A percentile compares a stretch with the other conserved stretches of the same genome.
These are phyloP conservation scores for Chalciporus pseudorubinellus DNA, from an alignment of 768 basidiomycete species.

Conservation along the genomic window DNA sequence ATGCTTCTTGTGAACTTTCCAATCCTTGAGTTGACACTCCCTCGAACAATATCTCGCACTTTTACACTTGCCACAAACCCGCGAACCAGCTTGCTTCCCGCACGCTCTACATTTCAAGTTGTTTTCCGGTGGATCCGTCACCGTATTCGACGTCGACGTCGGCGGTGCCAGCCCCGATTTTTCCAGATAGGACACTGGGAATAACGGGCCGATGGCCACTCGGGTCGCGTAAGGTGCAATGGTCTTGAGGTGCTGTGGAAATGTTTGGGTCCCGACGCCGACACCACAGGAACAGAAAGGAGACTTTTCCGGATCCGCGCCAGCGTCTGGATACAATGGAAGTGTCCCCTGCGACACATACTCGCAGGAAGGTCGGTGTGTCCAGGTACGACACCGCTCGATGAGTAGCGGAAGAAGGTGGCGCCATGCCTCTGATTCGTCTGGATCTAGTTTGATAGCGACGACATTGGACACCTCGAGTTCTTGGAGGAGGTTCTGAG, in stretches of 20 bases:
- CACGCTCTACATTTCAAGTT: constrained; percentile 21
- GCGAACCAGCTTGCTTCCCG: constrained; percentile 16
- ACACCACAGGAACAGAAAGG: constrained; percentile 55
- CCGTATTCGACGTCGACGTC: neutral
- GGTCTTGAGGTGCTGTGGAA: constrained; percentile 37
- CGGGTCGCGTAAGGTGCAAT: constrained; percentile 47
- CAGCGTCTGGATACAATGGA: constrained; percentile 36
- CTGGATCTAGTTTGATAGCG: constrained; percentile 12
- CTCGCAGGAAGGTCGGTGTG: constrained; percentile 46
- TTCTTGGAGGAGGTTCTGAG: constrained; percentile 1
- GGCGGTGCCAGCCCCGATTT: constrained; percentile 21
- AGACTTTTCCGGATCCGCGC: constrained; percentile 30
- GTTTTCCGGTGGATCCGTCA: neutral
- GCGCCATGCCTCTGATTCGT: constrained; percentile 42
- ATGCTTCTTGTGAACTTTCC: constrained; percentile 44
- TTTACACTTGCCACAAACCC: constrained; percentile 39
- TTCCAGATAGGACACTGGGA: constrained; percentile 50
- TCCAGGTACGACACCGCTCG: constrained; percentile 56
- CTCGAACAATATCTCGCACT: constrained; percentile 41
- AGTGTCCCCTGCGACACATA: constrained; percentile 36
- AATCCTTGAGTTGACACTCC: constrained; percentile 46
- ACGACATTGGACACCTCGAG: constrained; percentile 14
- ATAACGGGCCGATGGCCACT: constrained; percentile 52
- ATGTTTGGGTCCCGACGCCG: constrained; percentile 43
- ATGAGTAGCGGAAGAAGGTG: constrained; percentile 48